Base-by-base conservation (phyloP, 768 basidiomycete genomes). In the Boletus rex-veris region DNA sequence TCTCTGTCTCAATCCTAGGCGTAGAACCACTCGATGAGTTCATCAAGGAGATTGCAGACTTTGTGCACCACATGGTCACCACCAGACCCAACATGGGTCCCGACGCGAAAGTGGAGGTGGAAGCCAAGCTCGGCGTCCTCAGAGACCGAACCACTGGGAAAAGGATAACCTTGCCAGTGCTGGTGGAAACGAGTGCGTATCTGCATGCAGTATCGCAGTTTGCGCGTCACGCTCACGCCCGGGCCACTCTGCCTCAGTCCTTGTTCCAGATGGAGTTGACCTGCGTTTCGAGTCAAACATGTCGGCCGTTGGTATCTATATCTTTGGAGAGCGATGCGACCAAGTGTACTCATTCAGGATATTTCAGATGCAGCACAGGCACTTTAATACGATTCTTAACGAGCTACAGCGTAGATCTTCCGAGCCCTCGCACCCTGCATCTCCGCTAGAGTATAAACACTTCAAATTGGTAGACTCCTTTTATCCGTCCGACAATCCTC, bases 1-100 rank as follows among this genome's bases (percentile, higher is more conserved):
- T 90, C 38, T 87, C 87, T 2, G 75, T 86, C 39, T 90, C 88
- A 15, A 91, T 95, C 58, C 82, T 97, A 28, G 89, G 88, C 49
- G 85, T 92, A 46, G 93, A 95, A 66, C 93, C 93, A 2, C 74
- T 92, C 30, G 94, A 97, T 70, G 94, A 96, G 65, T 94, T 97
- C 66, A 92, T 93, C 68, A 84, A 84, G 66, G 90, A 92, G 67
- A 80, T 97, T 52, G 93, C 91, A 36, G 91, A 96, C 73, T 97
- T 92, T 71, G 75, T 95, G 37, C 84, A 84, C 71, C 84, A 86
- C 64, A 84, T 79, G 75, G 82, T 91, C 61, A 63, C 67, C 50
- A 82, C 75, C 6, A 78, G 80, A 21, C 80, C 82, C 18, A 77
- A 82, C 58, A 65, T 80, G 48, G 82, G 82, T 33, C 76, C 76